Evolutionary conservation across 192 early-diverging fungal genomes (phyloP).

Genomic region (Diversispora eburnea): DNA sequence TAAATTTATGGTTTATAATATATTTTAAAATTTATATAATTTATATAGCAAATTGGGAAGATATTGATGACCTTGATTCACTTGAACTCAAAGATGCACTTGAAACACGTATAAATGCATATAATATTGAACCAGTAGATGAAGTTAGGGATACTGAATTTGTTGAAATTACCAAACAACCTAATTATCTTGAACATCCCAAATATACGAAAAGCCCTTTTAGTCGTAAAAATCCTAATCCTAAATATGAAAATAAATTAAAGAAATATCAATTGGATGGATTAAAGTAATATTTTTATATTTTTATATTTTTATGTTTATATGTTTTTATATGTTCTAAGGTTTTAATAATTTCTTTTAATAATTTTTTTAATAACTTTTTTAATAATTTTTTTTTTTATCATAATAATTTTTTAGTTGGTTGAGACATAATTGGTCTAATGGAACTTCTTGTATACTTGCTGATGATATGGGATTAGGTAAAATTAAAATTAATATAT

Average conservation of each 20-base stretch:
- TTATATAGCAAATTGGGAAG: too few species aligned
- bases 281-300: constrained; percentile 42
- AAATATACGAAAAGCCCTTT: constrained; percentile 46
- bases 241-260: constrained; percentile 30
- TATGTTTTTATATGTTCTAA: too few species aligned
- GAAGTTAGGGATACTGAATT: too few species aligned
- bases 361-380: neutral
- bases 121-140: too few species aligned
- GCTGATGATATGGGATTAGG: constrained; percentile 79
- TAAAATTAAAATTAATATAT: neutral
- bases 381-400: neutral
- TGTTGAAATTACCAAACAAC: neutral
- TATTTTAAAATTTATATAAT: too few species aligned
- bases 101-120: too few species aligned
- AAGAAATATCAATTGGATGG: constrained; percentile 66
- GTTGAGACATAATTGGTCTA: constrained; percentile 65
- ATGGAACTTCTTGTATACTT: constrained; percentile 55
- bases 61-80: too few species aligned
- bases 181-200: neutral
- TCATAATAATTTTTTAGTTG: constrained; percentile 41
- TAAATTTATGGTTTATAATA: too few species aligned
- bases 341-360: constrained; percentile 7
- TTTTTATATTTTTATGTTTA: neutral
- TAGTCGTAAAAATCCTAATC: constrained; percentile 23
- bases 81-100: too few species aligned